These are phyloP conservation scores for Catharanthus roseus DNA, from an alignment of 257 asterid genomes.

Conservation along the genomic window DNA sequence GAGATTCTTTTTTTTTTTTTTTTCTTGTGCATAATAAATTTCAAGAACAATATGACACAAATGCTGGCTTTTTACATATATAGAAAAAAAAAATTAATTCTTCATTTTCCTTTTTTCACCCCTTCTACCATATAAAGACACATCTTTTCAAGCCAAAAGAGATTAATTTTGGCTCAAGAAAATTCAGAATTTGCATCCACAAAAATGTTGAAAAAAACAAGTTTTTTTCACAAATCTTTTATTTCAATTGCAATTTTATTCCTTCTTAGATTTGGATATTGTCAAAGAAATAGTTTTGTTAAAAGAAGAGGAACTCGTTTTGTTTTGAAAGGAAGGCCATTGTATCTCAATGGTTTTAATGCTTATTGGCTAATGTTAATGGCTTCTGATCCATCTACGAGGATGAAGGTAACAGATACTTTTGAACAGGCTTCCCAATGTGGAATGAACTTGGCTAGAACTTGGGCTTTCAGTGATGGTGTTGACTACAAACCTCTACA, in stretches of 20 bases:
- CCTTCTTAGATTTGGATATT: neutral
- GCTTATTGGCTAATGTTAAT: conserved; percentile 32
- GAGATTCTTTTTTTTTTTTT: too few species aligned
- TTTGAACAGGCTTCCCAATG: conserved; percentile 25
- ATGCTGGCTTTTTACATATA: too few species aligned
- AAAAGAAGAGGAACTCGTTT: conserved; percentile 20
- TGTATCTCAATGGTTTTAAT: conserved; percentile 31
- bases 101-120: too few species aligned
- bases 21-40: too few species aligned
- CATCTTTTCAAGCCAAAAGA: too few species aligned
- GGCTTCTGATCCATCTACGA: conserved; percentile 26
- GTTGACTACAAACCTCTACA: conserved; percentile 21
- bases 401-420: conserved; percentile 15
- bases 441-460: conserved; percentile 29
- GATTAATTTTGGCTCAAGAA: too few species aligned
- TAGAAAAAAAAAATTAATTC: too few species aligned
- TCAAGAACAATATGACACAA: too few species aligned
- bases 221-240: neutral
- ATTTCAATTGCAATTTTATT: neutral
- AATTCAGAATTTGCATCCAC: too few species aligned
- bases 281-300: conserved; percentile 1
- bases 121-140: neutral
- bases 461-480: conserved; percentile 32
- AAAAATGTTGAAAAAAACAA: neutral
- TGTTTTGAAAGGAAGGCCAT: conserved; percentile 10